Base-by-base conservation (phyloP, 495 filamentous ascomycete species). In the Podospora conica region DNA sequence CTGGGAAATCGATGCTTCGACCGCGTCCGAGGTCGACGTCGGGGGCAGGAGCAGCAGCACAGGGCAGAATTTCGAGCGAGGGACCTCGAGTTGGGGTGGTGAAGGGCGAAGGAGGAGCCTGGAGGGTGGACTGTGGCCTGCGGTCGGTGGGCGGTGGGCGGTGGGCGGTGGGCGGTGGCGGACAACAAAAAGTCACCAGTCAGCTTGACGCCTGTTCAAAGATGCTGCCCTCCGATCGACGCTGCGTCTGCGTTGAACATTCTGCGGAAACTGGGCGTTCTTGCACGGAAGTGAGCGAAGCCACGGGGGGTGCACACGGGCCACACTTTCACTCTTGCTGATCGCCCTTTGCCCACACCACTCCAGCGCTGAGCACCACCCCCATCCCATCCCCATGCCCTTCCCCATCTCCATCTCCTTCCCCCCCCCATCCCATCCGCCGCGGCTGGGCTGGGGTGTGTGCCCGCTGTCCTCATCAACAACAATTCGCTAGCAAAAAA, bases 221-320 rank as follows among this genome's bases (percentile, higher is more conserved):
- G 60, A 69, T 66, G 68, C 67, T 60, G 68, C 64, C 68, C 68
- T 69, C 53, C 63, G 40, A 53, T 69, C 40, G 59, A 62, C 48
- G 48, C 61, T 63, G 54, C 55, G 23, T 28, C 15, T 33, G 15
- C 55, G 24, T 56, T 25, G 53, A 62, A 48, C 40, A 48, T 48
- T 48, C 40, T 22, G 53, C 58, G 27, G 61, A 64, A 68, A 63
- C 65, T 63, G 60, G 60, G 65, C 58, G 65, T 61, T 61, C 24
- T 12, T 65, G 54, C 40, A 15, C 24, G 61, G 22, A 29, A 56
- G 53, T 55, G 23, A 48, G 40, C 60, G 23, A 53, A 29, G 61
- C 53, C 55, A 59, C 23, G 22, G 27, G 57, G 27, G 27, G 57
- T 56, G 24, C 55, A 56, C 40, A 48, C 40, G 40, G 40, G 40